Evolutionary conservation across 2,329 filamentous ascomycete genomes (phyloP), one percentile per base, ranked within the genome.

Genomic region (Hymenoscyphus fructigenus): DNA sequence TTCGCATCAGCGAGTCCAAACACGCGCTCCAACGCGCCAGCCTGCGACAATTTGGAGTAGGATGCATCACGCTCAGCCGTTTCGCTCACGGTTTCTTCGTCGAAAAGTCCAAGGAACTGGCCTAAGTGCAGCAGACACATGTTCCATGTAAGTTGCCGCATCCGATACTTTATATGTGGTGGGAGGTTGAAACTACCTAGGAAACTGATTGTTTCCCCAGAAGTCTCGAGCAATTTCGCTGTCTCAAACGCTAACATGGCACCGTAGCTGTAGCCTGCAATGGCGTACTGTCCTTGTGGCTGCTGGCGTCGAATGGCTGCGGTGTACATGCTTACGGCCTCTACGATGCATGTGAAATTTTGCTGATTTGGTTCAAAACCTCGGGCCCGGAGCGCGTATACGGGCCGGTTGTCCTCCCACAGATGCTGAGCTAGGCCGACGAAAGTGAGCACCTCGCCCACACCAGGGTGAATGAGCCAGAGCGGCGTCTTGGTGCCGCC

Each of bases 181-280:
- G 82, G 82, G 3, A 81, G 77, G 69, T 85, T 81, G 65, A 83
- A 78, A 56, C 68, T 73, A 5, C 75, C 82, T 0, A 82, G 70
- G 69, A 84, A 84, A 0, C 67, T 53, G 1, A 85, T 80, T 36
- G 71, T 69, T 2, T 78, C 75, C 0, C 76, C 77, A 44, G 26
- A 23, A 15, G 2, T 53, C 59, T 84, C 78, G 10, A 85, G 76
- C 1, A 66, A 36, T 71, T 85, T 85, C 14, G 78, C 75, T 0
- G 82, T 71, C 69, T 85, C 83, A 64, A 84, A 86, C 0, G 82
- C 80, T 0, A 85, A 64, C 71, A 83, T 83, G 9, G 14, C 32
- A 20, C 61, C 83, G 68, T 80, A 84, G 5, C 76, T 80, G 68
- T 85, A 85, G 0, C 84, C 83, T 0, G 80, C 80, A 0, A 86